Evolutionary conservation across 139 green algal genomes (phyloP), one percentile per base, ranked within the genome.

Genomic region (Astrephomene gubernaculifera): DNA sequence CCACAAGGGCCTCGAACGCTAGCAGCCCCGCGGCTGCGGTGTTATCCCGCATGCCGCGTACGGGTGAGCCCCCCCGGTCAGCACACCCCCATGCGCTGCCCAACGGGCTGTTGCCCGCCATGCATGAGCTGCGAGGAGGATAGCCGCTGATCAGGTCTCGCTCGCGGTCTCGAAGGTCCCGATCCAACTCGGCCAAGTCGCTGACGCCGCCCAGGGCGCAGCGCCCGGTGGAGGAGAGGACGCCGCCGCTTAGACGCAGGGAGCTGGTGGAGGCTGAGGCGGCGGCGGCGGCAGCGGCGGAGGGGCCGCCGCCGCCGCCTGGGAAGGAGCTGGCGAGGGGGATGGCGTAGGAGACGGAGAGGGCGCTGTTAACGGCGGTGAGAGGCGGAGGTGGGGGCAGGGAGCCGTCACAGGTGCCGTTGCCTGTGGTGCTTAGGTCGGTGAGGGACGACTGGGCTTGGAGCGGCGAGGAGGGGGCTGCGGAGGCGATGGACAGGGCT

Each of bases 331-430:
- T 53, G 35, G 73, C 69, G 10, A 81, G 36, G 36, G 53, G 21
- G 73, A 53, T 81, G 73, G n/a, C n/a, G n/a, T 70, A 70, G 63
- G 73, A 70, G 52, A 81, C 53, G 35, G 73, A 81, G 10, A 81
- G 36, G 36, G 53, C 19, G 73, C 73, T 81, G 73, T 6, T 9
- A 25, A 53, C 54, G 73, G 24, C 53, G 1, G 73, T 36, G 9
- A 44, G 35, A 4, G 24, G 9, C n/a, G n/a, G n/a, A n/a, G n/a
- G n/a, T n/a, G n/a, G n/a, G n/a, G n/a, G n/a, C n/a, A n/a, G n/a
- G n/a, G n/a, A n/a, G n/a, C n/a, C n/a, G n/a, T n/a, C n/a, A n/a
- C n/a, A n/a, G n/a, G n/a, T n/a, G n/a, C n/a, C n/a, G n/a, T n/a
- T n/a, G n/a, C 44, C 44, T n/a, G 1, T 63, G n/a, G 29, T 39